A percentile compares a stretch with the other conserved stretches of the same genome.
phyloP scores from a whole-genome alignment of 1,139 yeast genomes.

The Candida sp. region DNA sequence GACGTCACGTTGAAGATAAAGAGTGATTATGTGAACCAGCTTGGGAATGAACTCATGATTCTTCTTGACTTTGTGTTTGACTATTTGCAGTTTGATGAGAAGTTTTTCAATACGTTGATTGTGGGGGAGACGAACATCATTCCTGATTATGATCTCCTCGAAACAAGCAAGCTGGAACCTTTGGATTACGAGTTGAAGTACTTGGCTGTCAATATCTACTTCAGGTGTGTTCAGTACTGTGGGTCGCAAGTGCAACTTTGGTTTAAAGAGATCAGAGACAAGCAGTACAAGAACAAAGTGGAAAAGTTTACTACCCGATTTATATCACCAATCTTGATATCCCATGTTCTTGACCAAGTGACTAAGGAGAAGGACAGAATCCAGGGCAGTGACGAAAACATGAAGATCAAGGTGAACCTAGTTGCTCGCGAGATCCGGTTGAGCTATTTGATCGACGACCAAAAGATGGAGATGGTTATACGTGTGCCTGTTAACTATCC shows the following conservation, averaged over 20 bases:
- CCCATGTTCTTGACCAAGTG: slow-evolving; percentile 61
- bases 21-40: slow-evolving; percentile 59
- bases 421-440: slow-evolving; percentile 74
- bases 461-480: slow-evolving; percentile 80
- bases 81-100: slow-evolving; percentile 47
- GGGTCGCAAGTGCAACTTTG: slow-evolving; percentile 76
- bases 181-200: slow-evolving; percentile 31
- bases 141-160: slow-evolving; percentile 20
- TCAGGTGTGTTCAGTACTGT: slow-evolving; percentile 56
- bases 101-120: slow-evolving; percentile 9
- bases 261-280: slow-evolving; percentile 67
- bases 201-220: slow-evolving; percentile 59
- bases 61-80: slow-evolving; percentile 57
- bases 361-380: slow-evolving; percentile 39
- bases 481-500: slow-evolving; percentile 38
- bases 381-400: slow-evolving; percentile 53
- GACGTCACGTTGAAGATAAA: slow-evolving; percentile 70
- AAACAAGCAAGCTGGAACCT: slow-evolving; percentile 22
- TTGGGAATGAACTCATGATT: slow-evolving; percentile 49
- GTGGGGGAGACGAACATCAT: slow-evolving; percentile 17
- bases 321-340: slow-evolving; percentile 69
- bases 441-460: slow-evolving; percentile 83
- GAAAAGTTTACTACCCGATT: slow-evolving; percentile 65
- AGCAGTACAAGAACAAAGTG: slow-evolving; percentile 56
- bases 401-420: slow-evolving; percentile 61